Evolutionary conservation across 495 filamentous ascomycete species (phyloP).

Genomic region (Hyaloscypha hepaticicola): DNA sequence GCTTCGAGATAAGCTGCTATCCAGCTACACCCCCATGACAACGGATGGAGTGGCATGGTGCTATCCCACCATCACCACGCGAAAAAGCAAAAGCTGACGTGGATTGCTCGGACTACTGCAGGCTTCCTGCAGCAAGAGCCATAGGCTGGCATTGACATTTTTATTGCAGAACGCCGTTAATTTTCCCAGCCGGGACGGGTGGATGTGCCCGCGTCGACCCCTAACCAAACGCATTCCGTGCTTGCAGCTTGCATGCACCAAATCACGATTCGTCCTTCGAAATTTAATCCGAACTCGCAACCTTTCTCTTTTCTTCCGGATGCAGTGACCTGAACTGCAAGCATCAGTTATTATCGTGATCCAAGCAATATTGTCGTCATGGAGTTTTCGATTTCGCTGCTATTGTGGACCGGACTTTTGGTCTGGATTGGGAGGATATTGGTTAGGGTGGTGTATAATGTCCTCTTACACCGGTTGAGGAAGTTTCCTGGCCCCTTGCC

Average conservation of each 20-base stretch:
- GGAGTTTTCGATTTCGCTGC: not conserved
- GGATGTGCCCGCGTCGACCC: not conserved
- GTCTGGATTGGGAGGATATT: not conserved
- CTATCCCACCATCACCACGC: not conserved
- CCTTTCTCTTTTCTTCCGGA: not conserved
- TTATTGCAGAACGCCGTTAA: not conserved
- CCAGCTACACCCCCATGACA: too few species aligned
- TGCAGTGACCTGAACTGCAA: too few species aligned
- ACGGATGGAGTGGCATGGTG: too few species aligned
- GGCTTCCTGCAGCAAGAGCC: not conserved
- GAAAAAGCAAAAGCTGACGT: not conserved
- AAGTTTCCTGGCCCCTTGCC: conserved; percentile 12
- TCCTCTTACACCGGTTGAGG: conserved; percentile 14
- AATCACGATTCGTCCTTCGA: not conserved
- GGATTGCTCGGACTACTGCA: not conserved
- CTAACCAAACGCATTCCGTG: not conserved
- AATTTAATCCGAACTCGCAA: not conserved
- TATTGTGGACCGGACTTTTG: not conserved
- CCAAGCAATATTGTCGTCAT: not conserved
- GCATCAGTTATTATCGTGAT: not conserved
- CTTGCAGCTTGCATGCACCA: not conserved
- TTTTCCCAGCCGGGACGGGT: not conserved
- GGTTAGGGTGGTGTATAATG: conserved; percentile 8
- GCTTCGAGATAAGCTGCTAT: not conserved
- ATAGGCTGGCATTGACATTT: not conserved